Evolutionary conservation across 331 rosid genomes (phyloP), one percentile per base, ranked within the genome.

Genomic region (Rhamnella rubrinervis): DNA sequence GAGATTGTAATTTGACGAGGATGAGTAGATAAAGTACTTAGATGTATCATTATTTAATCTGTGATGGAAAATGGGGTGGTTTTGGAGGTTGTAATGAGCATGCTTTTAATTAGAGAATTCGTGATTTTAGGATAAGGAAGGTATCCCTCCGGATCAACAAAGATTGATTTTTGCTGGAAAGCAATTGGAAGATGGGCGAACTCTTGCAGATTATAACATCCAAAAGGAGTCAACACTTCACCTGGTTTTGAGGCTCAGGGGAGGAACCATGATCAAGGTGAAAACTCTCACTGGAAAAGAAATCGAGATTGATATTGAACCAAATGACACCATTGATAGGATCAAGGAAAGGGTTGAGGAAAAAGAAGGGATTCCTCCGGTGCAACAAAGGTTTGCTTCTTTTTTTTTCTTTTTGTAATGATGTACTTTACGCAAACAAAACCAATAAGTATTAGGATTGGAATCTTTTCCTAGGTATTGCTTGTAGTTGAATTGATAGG

Each of bases 191-290:
- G 97, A 93, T 85, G 98, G 96, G 1, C 86, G 97, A 67, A 90
- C 98, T 56, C 97, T 93, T 75, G 98, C 98, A 52, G 96, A 92
- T 80, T 92, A 89, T 64, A 92, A 87, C 81, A 92, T 92, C 63
- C 98, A 93, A 71, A 90, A 93, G 90, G 98, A 90, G 77, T 93
- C 98, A 0, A 93, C 97, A 0, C 97, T 90, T 75, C 96, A 88
- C 83, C 81, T 88, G 69, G 96, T 93, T 50, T 81, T 90, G 84
- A 88, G 98, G 92, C 96, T 93, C 20, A 82, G 98, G 80, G 98
- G 98, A 66, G 97, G 98, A 66, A 93, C 98, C 56, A 93, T 93
- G 98, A 93, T 93, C 58, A 93, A 93, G 86, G 98, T 93, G 77
- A 93, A 93, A 81, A 93, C 98, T 40, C 86, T 93, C 6, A 93